These are phyloP conservation scores for Eucalyptus cloeziana DNA, from an alignment of 345 rosid genomes.

Conservation along the genomic window DNA sequence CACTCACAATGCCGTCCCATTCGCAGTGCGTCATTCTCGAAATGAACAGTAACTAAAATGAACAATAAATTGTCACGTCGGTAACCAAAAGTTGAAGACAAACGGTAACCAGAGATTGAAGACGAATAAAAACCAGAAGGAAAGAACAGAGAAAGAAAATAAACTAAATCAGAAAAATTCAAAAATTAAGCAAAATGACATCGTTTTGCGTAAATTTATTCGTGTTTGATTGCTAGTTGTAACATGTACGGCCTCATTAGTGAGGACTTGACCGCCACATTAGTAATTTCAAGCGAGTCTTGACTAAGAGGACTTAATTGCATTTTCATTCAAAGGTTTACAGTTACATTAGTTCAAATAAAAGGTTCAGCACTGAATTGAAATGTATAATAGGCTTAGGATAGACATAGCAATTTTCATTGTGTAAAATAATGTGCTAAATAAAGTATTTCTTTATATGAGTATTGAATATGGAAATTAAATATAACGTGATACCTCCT, in stretches of 20 bases:
- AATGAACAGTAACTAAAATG: background rate
- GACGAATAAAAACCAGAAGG: background rate
- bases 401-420: background rate
- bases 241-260: background rate
- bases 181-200: background rate
- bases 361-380: background rate
- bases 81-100: background rate
- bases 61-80: background rate
- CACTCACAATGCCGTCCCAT: too few species aligned
- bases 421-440: background rate
- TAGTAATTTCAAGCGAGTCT: background rate
- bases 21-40: background rate
- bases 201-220: background rate
- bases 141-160: too few species aligned
- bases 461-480: background rate
- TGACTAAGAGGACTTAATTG: background rate
- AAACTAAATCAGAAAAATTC: too few species aligned
- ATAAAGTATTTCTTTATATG: background rate
- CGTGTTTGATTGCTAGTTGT: background rate
- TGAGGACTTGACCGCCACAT: background rate
- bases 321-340: background rate
- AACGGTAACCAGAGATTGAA: background rate
- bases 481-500: too few species aligned
- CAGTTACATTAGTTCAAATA: background rate
- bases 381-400: too few species aligned